Evolutionary conservation across 2,329 filamentous ascomycete species (phyloP).

Genomic region (Sporothrix euskadiensis): DNA sequence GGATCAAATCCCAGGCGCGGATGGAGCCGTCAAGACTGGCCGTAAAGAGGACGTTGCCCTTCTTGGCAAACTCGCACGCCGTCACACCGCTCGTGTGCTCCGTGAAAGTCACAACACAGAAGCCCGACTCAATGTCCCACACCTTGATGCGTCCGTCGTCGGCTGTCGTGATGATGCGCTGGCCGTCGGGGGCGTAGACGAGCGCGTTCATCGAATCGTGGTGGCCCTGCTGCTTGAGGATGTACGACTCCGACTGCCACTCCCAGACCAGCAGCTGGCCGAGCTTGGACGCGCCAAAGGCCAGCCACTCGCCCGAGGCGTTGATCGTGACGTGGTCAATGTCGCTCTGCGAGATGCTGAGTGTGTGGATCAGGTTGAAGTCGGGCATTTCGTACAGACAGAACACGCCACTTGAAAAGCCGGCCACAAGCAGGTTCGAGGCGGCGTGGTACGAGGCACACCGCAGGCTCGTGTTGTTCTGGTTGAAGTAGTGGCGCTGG

Average conservation of each 20-base stretch:
- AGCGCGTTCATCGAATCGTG: conserved; percentile 94
- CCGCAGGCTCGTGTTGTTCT: conserved; percentile 79
- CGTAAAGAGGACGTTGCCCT: conserved; percentile 94
- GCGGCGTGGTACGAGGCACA: conserved; percentile 87
- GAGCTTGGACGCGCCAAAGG: conserved; percentile 91
- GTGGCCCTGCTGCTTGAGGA: conserved; percentile 96
- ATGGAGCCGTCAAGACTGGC: conserved; percentile 92
- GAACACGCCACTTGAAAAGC: conserved; percentile 93
- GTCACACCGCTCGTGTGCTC: conserved; percentile 95
- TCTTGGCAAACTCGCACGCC: conserved; percentile 90
- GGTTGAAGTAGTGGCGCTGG: conserved; percentile 92
- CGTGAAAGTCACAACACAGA: conserved; percentile 97
- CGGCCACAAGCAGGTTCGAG: conserved; percentile 90
- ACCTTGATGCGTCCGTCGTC: conserved; percentile 99
- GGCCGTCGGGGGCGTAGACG: conserved; percentile 89
- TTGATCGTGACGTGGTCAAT: conserved; percentile 96
- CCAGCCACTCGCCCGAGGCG: conserved; percentile 92
- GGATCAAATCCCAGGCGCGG: conserved; percentile 91
- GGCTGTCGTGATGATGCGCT: conserved; percentile 87
- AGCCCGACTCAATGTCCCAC: conserved; percentile 94
- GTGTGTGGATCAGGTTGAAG: conserved; percentile 90
- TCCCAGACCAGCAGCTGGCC: conserved; percentile 99
- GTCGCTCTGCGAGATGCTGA: conserved; percentile 92
- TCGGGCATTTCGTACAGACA: conserved; percentile 93
- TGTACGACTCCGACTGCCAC: conserved; percentile 99